Evolutionary conservation across 148 eudicot species (phyloP).

Genomic region (Silene uniflora): DNA sequence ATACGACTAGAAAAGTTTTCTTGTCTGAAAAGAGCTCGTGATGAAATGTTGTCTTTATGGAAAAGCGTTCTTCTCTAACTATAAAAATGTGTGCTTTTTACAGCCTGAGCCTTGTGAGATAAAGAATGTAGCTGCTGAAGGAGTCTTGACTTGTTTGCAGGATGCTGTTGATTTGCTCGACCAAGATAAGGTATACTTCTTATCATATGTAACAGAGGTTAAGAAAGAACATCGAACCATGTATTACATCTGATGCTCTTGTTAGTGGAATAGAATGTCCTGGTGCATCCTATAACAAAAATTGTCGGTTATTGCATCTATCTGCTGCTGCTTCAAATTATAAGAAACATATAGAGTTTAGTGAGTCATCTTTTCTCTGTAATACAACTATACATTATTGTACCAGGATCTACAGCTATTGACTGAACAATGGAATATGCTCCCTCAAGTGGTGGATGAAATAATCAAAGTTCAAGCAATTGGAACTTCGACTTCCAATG

Average conservation of each 20-base stretch:
- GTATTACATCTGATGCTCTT: background rate
- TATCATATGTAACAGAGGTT: background rate
- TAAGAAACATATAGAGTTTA: background rate
- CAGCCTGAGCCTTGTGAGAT: constrained; percentile 80
- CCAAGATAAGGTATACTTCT: constrained; percentile 55
- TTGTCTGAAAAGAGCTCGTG: background rate
- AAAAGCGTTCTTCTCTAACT: background rate
- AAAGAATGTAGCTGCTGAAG: constrained; percentile 80
- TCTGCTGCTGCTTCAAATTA: background rate
- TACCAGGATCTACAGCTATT: constrained; percentile 54
- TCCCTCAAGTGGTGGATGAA: constrained; percentile 79
- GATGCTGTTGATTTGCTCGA: constrained; percentile 75
- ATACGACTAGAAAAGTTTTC: background rate
- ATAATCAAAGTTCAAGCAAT: constrained; percentile 44
- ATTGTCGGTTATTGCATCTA: background rate
- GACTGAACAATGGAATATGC: constrained; percentile 68
- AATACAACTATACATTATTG: background rate
- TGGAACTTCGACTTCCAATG: constrained; percentile 31
- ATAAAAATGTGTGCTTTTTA: background rate
- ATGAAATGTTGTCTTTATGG: background rate
- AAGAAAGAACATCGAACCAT: background rate
- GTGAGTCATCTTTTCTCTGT: background rate
- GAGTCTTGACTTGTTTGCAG: constrained; percentile 77
- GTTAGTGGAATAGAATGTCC: background rate
- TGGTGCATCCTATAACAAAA: background rate